Conservation (phyloP, 345 rosid genomes). For the Populus davidiana region DNA sequence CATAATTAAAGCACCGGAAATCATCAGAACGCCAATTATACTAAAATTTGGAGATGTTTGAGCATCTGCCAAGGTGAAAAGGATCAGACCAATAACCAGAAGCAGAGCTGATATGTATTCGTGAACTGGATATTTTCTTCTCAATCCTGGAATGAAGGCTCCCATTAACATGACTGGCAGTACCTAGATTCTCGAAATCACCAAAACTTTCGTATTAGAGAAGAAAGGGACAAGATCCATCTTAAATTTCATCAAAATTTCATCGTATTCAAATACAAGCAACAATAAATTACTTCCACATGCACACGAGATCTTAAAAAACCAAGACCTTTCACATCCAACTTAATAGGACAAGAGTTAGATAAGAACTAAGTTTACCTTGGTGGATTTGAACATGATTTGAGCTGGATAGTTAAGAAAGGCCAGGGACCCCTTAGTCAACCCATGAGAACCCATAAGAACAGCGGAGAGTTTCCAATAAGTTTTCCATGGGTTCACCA, state of each 20-base stretch:
- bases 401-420: slow-evolving; percentile 94
- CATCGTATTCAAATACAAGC: background rate
- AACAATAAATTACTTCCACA: background rate
- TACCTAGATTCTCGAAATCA: slow-evolving; percentile 46
- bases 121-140: slow-evolving; percentile 76
- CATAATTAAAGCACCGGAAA: slow-evolving; percentile 80
- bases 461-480: slow-evolving; percentile 96
- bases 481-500: slow-evolving; percentile 94
- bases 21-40: slow-evolving; percentile 76
- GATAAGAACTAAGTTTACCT: slow-evolving; percentile 40
- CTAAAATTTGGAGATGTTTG: slow-evolving; percentile 90
- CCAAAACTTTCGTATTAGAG: background rate
- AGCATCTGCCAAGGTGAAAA: slow-evolving; percentile 94
- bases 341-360: background rate
- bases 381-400: slow-evolving; percentile 96
- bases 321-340: background rate
- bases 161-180: slow-evolving; percentile 98
- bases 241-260: background rate
- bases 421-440: slow-evolving; percentile 94
- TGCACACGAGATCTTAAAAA: background rate
- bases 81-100: slow-evolving; percentile 76
- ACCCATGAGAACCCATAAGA: slow-evolving; percentile 93
- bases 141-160: slow-evolving; percentile 86
- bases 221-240: background rate
- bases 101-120: slow-evolving; percentile 83